These are phyloP conservation scores for Cornus kousa DNA, from an alignment of 148 eudicot genomes.

Conservation along the genomic window DNA sequence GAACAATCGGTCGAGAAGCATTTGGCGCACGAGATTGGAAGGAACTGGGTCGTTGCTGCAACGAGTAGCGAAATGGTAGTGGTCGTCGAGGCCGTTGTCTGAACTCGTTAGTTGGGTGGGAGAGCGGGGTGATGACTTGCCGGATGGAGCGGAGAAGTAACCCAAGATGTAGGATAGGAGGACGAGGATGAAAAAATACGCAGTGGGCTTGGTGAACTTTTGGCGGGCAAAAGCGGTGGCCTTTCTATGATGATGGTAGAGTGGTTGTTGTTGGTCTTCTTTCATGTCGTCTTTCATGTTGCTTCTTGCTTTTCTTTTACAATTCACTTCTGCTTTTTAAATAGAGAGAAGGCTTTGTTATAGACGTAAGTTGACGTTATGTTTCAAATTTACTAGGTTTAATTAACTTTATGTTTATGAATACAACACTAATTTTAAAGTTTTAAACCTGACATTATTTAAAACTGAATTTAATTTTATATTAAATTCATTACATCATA, in stretches of 20 bases:
- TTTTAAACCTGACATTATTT: no score
- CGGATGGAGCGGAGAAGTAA: constrained; percentile 31
- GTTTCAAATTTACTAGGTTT: no score
- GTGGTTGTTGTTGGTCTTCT: constrained; percentile 6
- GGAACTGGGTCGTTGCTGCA: constrained; percentile 33
- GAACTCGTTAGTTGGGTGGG: neutral
- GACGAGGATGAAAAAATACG: constrained; percentile 20
- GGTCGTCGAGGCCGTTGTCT: constrained; percentile 17
- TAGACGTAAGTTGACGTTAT: no score
- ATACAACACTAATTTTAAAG: no score
- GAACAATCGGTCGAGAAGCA: constrained; percentile 39
- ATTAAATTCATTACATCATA: no score
- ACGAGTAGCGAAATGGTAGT: constrained; percentile 35
- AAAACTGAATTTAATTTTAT: no score
- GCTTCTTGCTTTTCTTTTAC: neutral
- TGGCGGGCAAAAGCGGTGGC: constrained; percentile 1
- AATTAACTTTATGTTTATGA: no score
- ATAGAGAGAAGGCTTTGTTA: no score
- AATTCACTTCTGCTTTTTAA: neutral
- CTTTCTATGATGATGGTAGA: constrained; percentile 5
- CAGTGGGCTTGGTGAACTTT: constrained; percentile 14
- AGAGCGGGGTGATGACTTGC: neutral
- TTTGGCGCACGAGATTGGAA: constrained; percentile 32
- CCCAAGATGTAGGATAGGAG: constrained; percentile 40
- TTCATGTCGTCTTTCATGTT: constrained; percentile 17